Evolutionary conservation across 192 early-diverging fungal genomes (phyloP).

Genomic region (Coemansia sp.): DNA sequence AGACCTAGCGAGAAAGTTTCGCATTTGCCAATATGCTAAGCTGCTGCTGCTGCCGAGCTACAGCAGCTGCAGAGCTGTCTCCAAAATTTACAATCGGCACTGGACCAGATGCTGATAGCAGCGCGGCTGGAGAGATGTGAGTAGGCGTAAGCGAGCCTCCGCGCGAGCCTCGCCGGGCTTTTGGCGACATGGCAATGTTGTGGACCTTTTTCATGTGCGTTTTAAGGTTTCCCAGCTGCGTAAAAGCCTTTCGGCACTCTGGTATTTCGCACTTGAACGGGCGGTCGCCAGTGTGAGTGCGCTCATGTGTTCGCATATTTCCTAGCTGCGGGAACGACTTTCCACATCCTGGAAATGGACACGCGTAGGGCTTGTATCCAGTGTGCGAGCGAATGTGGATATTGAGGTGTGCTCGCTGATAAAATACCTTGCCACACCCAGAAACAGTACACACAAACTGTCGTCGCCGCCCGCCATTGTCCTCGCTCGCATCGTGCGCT

Average conservation of each 20-base stretch:
- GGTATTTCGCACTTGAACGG: conserved; percentile 70
- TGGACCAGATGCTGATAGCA: neutral
- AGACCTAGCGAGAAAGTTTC: neutral
- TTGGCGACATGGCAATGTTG: conserved; percentile 14
- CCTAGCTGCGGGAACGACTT: conserved; percentile 83
- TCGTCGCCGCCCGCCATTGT: conserved; percentile 41
- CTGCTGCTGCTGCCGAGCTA: neutral
- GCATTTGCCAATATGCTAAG: conserved; percentile 1
- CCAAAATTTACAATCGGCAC: conserved; percentile 4
- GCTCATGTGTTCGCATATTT: conserved; percentile 83
- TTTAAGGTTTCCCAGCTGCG: conserved; percentile 73
- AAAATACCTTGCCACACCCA: conserved; percentile 67
- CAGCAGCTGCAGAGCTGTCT: conserved; percentile 1
- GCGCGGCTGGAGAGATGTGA: neutral
- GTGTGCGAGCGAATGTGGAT: conserved; percentile 69
- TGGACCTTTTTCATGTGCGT: conserved; percentile 55
- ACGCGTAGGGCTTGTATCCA: conserved; percentile 61
- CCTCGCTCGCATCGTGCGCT: conserved; percentile 51
- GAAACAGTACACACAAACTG: conserved; percentile 56
- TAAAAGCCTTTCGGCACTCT: conserved; percentile 73
- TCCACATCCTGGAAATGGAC: conserved; percentile 66
- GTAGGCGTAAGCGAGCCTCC: neutral
- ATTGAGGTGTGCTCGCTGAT: conserved; percentile 71
- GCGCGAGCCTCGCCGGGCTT: conserved; percentile 5
- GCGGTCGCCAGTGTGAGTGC: conserved; percentile 75